Evolutionary conservation across 2,329 filamentous ascomycete species (phyloP).

Genomic region (Orbilia brochopaga): DNA sequence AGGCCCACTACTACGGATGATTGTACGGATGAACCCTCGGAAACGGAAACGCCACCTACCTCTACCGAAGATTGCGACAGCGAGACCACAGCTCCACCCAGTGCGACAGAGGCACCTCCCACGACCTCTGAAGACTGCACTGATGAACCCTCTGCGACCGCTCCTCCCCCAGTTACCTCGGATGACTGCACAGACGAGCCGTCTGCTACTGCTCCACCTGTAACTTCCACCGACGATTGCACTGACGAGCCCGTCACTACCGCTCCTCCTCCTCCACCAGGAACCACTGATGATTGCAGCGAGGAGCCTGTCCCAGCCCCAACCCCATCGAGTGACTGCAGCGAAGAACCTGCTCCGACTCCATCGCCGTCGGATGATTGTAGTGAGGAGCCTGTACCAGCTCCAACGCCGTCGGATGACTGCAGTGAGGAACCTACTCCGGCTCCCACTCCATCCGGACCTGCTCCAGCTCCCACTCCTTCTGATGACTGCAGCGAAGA

Average conservation of each 20-base stretch:
- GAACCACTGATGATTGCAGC: constrained; percentile 39
- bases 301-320: constrained; percentile 22
- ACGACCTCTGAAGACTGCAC: constrained; percentile 35
- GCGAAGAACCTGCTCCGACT: constrained; percentile 16
- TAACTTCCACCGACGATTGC: constrained; percentile 27
- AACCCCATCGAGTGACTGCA: constrained; percentile 17
- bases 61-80: constrained; percentile 18
- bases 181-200: constrained; percentile 44
- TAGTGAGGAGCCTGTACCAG: constrained; percentile 14
- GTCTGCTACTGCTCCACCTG: constrained; percentile 8
- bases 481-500: constrained; percentile 39
- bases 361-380: constrained; percentile 10
- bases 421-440: constrained; percentile 16
- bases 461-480: not conserved
- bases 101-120: constrained; percentile 3
- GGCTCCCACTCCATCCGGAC: constrained; percentile 12
- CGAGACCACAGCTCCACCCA: constrained; percentile 23
- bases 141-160: constrained; percentile 27
- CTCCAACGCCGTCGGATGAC: constrained; percentile 2
- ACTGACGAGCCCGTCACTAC: constrained; percentile 34
- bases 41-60: constrained; percentile 23
- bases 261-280: constrained; percentile 19
- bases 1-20: constrained; percentile 37
- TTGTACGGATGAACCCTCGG: constrained; percentile 35
- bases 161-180: constrained; percentile 21